These are phyloP conservation scores for Lactarius psammicola DNA, from an alignment of 768 basidiomycete genomes.

Conservation along the genomic window DNA sequence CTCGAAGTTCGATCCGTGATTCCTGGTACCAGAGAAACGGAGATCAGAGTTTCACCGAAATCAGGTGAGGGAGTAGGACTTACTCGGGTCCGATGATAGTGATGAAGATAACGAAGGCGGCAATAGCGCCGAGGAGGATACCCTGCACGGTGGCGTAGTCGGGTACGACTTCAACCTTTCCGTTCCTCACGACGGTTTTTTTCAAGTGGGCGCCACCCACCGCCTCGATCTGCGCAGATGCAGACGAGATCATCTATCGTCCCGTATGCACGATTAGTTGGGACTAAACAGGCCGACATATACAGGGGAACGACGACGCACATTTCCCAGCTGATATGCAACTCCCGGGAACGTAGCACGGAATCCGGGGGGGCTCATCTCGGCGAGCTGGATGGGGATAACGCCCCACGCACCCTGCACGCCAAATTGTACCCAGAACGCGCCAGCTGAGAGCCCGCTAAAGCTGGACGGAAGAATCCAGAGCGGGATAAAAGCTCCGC, in stretches of 20 bases:
- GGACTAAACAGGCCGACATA: neutral
- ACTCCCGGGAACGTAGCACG: conserved; percentile 47
- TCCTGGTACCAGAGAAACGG: conserved; percentile 23
- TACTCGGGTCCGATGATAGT: conserved; percentile 78
- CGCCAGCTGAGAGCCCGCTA: conserved; percentile 44
- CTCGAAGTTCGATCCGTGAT: conserved; percentile 66
- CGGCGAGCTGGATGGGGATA: conserved; percentile 46
- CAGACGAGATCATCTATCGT: conserved; percentile 43
- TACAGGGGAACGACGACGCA: conserved; percentile 11
- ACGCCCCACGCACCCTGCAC: conserved; percentile 42
- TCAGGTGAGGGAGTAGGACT: conserved; percentile 35
- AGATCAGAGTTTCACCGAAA: conserved; percentile 4
- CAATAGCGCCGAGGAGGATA: conserved; percentile 81
- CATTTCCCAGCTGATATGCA: conserved; percentile 45
- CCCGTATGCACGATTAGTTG: neutral
- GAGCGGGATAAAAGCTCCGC: conserved; percentile 38
- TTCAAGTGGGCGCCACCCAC: conserved; percentile 44
- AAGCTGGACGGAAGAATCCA: conserved; percentile 49
- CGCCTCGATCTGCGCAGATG: conserved; percentile 50
- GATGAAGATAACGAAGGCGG: conserved; percentile 72
- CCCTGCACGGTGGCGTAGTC: conserved; percentile 68
- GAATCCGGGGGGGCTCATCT: conserved; percentile 50
- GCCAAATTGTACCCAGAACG: conserved; percentile 48
- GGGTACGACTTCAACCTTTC: conserved; percentile 34
- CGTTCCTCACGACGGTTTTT: conserved; percentile 34